These are phyloP conservation scores for Beta lomatogona DNA, from an alignment of 179 eudicot species.

Conservation along the genomic window DNA sequence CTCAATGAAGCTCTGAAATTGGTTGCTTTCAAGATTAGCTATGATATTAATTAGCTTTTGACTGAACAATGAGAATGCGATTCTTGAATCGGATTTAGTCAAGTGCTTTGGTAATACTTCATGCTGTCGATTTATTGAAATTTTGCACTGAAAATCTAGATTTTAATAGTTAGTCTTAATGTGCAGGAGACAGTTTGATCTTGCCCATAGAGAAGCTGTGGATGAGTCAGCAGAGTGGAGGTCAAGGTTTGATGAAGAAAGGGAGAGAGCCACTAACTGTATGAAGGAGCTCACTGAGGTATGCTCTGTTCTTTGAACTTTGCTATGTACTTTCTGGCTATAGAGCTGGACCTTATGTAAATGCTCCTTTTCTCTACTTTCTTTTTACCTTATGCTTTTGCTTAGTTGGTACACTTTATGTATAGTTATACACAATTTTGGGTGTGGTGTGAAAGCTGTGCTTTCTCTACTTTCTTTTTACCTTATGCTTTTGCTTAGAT, in stretches of 20 bases:
- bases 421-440: not conserved
- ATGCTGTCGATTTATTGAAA: not conserved
- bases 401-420: not conserved
- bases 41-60: not conserved
- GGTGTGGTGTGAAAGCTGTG: not conserved
- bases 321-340: not conserved
- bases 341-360: not conserved
- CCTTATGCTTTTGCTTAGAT: too few relatives aligned
- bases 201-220: conserved; percentile 88
- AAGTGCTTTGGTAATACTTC: not conserved
- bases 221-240: conserved; percentile 99
- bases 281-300: conserved; percentile 55
- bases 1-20: not conserved
- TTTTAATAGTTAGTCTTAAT: not conserved
- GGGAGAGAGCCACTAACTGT: conserved; percentile 52
- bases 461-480: not conserved
- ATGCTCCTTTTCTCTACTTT: not conserved
- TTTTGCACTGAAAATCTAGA: not conserved
- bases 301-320: conserved; percentile 8
- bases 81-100: not conserved
- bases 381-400: not conserved
- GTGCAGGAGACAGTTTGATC: conserved; percentile 82
- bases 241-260: conserved; percentile 71
- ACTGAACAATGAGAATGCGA: not conserved
- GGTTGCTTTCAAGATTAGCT: not conserved